Base-by-base conservation (phyloP, 768 basidiomycete species). In the Mrakia hoshinonis region DNA sequence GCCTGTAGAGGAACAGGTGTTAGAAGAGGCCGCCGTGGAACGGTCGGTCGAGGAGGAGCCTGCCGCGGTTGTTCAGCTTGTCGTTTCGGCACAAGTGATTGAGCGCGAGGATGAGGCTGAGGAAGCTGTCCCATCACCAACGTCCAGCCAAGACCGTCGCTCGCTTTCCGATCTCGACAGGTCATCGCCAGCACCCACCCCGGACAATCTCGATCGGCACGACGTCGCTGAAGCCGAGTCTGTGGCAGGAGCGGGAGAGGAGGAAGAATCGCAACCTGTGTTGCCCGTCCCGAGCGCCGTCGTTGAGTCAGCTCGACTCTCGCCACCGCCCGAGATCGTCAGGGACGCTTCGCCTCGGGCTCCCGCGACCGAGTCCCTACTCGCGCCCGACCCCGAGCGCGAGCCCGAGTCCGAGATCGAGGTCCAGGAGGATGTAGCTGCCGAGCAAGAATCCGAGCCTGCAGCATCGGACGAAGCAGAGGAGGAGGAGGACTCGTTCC, bases 401-500 rank as follows among this genome's bases (percentile, higher is more conserved):
- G 43, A 43, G 43, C 58, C 36, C 22, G 15, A 18, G 31, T 36
- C 58, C n/a, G 20, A 51, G 49, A 5, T 20, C 20, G 58, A 61
- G 15, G 31, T n/a, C 58, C 22, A 29, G 18, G 29, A 36, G 22
- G 34, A 61, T 9, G 58, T 15, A 61, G 20, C n/a, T n/a, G n/a
- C n/a, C n/a, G 22, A 39, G 13, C 18, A 61, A 29, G 58, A 61
- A 10, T 18, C n/a, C 4, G 54, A 58, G 31, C 26, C 18, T 18
- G 34, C 29, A 9, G 18, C 55, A 34, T 58, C 34, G 24, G 55
- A 58, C 10, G 18, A 31, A 22, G 58, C 34, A 10, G 22, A 61
- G 31, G 29, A 58, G 34, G 58, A 61, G 5, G 31, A 61, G 12
- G 52, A 58, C 43, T 60, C 54, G 9, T 68, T 68, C 67, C 55